Percentiles rank a stretch among this genome's conserved stretches.
phyloP scores from a whole-genome alignment of 179 eudicot genomes.

The Beta macrorhiza region DNA sequence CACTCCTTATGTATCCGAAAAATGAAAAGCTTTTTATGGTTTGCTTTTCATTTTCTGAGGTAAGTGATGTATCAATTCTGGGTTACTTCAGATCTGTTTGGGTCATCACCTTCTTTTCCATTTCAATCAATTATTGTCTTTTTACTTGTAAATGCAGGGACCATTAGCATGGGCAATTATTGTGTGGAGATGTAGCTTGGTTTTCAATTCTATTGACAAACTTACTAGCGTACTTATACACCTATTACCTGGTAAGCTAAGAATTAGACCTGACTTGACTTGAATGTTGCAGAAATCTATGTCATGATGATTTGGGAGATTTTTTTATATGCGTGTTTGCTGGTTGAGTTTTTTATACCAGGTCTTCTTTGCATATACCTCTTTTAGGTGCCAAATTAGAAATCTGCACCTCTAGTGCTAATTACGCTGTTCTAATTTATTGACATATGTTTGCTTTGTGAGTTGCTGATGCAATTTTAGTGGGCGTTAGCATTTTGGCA shows the following conservation, averaged over 20 bases:
- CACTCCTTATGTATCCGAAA: constrained; percentile 68
- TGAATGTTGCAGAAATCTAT: neutral
- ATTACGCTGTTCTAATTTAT: neutral
- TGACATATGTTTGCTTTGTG: neutral
- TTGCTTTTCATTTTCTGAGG: constrained; percentile 98
- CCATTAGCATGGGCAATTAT: constrained; percentile 94
- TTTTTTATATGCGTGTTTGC: neutral
- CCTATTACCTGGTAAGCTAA: constrained; percentile 78
- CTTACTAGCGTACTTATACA: constrained; percentile 95
- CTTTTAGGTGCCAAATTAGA: neutral
- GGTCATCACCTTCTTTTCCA: neutral
- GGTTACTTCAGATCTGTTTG: constrained; percentile 7
- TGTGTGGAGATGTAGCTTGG: constrained; percentile 91
- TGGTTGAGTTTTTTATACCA: neutral
- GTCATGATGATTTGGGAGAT: neutral
- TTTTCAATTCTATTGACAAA: constrained; percentile 85
- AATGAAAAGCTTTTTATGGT: constrained; percentile 97
- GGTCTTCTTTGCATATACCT: neutral
- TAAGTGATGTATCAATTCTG: constrained; percentile 21
- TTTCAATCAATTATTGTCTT: neutral
- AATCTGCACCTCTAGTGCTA: neutral
- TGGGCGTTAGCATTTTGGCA: neutral
- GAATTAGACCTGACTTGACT: neutral
- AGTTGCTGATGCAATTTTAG: neutral
- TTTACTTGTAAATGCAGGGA: constrained; percentile 52